A percentile compares a stretch with the other conserved stretches of the same genome.
These are phyloP conservation scores for Penicillium digitatum DNA, from an alignment of 2,329 filamentous ascomycete species.

Conservation along the genomic window DNA sequence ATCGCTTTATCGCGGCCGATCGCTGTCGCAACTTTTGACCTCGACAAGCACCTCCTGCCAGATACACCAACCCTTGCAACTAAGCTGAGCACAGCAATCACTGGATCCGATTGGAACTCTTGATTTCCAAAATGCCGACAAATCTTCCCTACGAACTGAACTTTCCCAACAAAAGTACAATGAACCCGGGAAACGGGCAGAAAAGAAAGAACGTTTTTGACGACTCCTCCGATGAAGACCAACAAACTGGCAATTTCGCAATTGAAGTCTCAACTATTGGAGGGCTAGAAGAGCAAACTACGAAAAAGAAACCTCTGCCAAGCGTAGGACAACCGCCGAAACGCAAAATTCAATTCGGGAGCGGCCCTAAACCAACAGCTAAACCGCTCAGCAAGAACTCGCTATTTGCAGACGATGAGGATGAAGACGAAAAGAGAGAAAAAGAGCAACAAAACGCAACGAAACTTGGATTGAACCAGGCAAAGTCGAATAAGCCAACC, in stretches of 20 bases:
- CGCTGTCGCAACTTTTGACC: slow-evolving; percentile 13
- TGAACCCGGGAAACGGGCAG: slow-evolving; percentile 34
- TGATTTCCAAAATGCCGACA: slow-evolving; percentile 24
- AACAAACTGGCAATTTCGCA: slow-evolving; percentile 19
- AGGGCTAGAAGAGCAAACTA: slow-evolving; percentile 28
- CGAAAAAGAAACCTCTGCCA: slow-evolving; percentile 16
- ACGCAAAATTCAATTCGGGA: slow-evolving; percentile 33
- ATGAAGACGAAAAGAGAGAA: slow-evolving; percentile 27
- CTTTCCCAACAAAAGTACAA: slow-evolving; percentile 36
- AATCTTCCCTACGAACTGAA: slow-evolving; percentile 45
- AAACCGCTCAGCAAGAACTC: slow-evolving; percentile 37
- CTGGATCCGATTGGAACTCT: too few relatives aligned
- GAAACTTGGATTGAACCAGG: slow-evolving; percentile 25
- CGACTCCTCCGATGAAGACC: slow-evolving; percentile 40
- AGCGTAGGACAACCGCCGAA: slow-evolving; percentile 28
- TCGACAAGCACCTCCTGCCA: slow-evolving; percentile 1
- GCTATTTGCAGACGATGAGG: slow-evolving; percentile 38
- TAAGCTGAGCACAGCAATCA: neutral
- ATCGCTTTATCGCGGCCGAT: slow-evolving; percentile 13
- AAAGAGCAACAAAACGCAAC: slow-evolving; percentile 18
- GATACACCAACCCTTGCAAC: neutral
- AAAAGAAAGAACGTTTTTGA: slow-evolving; percentile 50
- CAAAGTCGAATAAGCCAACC: slow-evolving; percentile 14
- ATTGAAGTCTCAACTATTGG: slow-evolving; percentile 41
- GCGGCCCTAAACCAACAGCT: slow-evolving; percentile 23